Evolutionary conservation across 2,329 filamentous ascomycete species (phyloP).

Genomic region (Trichoderma gracile): DNA sequence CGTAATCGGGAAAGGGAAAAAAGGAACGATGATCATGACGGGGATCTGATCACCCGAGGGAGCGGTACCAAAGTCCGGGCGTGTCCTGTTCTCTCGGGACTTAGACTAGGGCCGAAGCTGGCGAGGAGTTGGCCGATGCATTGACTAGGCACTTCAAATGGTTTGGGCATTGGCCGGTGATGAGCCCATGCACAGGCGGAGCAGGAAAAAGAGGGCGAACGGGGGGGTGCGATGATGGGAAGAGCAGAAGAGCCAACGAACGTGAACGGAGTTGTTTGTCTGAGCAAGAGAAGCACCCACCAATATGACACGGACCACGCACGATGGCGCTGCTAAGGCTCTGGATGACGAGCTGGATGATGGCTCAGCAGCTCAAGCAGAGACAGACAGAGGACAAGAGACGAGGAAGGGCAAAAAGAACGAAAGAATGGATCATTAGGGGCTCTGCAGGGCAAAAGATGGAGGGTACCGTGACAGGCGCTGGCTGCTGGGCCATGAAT

Average conservation of each 20-base stretch:
- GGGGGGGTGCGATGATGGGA: not conserved
- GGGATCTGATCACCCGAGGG: not conserved
- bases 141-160: too few species aligned
- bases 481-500: constrained; percentile 15
- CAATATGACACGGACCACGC: too few species aligned
- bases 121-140: too few species aligned
- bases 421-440: too few species aligned
- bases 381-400: too few species aligned
- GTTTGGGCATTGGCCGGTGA: not conserved
- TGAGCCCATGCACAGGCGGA: not conserved
- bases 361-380: too few species aligned
- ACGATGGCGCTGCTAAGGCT: too few species aligned
- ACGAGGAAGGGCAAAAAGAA: too few species aligned
- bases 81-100: constrained; percentile 16
- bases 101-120: not conserved
- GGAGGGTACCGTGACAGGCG: constrained; percentile 23
- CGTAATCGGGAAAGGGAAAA: not conserved
- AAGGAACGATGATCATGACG: not conserved
- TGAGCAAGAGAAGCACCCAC: too few species aligned
- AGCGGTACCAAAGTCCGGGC: not conserved
- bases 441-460: too few species aligned
- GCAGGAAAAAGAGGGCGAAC: not conserved
- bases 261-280: not conserved
- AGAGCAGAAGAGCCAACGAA: not conserved
- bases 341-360: too few species aligned